phyloP scores from a whole-genome alignment of 441 rosid genomes.

The Pelargonium cotyledonis region DNA sequence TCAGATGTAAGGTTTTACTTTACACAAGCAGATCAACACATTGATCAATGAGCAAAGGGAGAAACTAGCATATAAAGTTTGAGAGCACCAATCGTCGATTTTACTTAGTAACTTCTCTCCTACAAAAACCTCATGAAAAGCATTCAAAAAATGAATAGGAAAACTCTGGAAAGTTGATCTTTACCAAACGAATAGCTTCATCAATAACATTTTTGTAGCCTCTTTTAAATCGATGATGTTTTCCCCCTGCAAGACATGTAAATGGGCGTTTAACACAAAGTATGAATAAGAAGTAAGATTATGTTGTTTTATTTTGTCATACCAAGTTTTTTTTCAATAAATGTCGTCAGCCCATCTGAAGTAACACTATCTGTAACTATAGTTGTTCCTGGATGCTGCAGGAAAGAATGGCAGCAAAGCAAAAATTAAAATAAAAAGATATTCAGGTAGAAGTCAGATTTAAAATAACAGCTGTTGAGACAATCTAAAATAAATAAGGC shows the following conservation, averaged over 20 bases:
- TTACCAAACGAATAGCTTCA: slow-evolving; percentile 90
- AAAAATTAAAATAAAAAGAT: slow-evolving; percentile 2
- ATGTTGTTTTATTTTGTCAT: slow-evolving; percentile 21
- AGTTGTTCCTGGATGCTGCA: slow-evolving; percentile 87
- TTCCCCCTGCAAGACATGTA: slow-evolving; percentile 55
- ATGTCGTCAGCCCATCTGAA: slow-evolving; percentile 81
- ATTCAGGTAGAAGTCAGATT: slow-evolving; percentile 1
- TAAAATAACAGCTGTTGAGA: slow-evolving; percentile 11
- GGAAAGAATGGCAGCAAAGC: slow-evolving; percentile 17
- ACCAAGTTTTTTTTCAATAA: slow-evolving; percentile 89
- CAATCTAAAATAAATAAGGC: slow-evolving; percentile 6
- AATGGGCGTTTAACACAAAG: slow-evolving; percentile 14
- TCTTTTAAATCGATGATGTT: slow-evolving; percentile 94
- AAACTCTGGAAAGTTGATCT: slow-evolving; percentile 20
- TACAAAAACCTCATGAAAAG: background rate
- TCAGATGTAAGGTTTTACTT: background rate
- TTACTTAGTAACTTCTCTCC: background rate
- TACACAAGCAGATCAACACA: background rate
- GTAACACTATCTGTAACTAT: slow-evolving; percentile 97
- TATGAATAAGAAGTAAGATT: slow-evolving; percentile 14
- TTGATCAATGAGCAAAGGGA: background rate
- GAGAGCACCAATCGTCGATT: background rate
- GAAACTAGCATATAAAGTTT: background rate
- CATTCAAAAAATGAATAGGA: background rate
- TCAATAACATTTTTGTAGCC: slow-evolving; percentile 97